These are phyloP conservation scores for Mortierella sp. DNA, from an alignment of 371 early-diverging fungal species.

Conservation along the genomic window DNA sequence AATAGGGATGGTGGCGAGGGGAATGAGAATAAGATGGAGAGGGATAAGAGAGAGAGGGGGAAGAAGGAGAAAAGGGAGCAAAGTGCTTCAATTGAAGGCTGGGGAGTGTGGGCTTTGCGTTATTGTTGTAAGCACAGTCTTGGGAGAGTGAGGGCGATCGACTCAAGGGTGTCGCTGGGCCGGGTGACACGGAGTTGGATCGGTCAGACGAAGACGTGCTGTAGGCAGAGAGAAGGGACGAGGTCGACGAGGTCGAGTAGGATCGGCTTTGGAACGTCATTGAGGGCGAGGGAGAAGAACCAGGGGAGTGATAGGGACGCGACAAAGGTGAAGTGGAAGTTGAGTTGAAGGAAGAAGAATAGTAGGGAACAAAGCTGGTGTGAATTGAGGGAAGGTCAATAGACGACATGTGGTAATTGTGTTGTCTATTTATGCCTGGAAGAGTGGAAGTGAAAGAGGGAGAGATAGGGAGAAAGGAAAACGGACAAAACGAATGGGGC, in stretches of 20 bases:
- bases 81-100: conserved; percentile 23
- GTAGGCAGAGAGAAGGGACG: conserved; percentile 38
- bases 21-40: conserved; percentile 16
- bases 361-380: conserved; percentile 34
- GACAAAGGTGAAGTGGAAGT: not conserved
- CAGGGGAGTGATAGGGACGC: conserved; percentile 32
- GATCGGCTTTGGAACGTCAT: conserved; percentile 43
- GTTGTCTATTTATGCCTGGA: conserved; percentile 19
- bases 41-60: conserved; percentile 9
- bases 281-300: conserved; percentile 25
- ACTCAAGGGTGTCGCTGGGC: conserved; percentile 51
- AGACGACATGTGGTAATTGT: conserved; percentile 23
- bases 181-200: conserved; percentile 44
- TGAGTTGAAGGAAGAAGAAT: conserved; percentile 20
- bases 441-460: not conserved
- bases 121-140: conserved; percentile 19
- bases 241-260: conserved; percentile 42
- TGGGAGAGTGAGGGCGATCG: conserved; percentile 49
- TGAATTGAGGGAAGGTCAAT: conserved; percentile 43
- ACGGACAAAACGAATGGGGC: not conserved
- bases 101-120: conserved; percentile 19
- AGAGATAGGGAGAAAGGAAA: not conserved
- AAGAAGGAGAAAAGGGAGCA: conserved; percentile 20
- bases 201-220: conserved; percentile 46
- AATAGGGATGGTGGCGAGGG: conserved; percentile 30